Evolutionary conservation across 352 stramenopile species (phyloP), one percentile per base, ranked within the genome.

Genomic region (Globisporangium sylvaticum): DNA sequence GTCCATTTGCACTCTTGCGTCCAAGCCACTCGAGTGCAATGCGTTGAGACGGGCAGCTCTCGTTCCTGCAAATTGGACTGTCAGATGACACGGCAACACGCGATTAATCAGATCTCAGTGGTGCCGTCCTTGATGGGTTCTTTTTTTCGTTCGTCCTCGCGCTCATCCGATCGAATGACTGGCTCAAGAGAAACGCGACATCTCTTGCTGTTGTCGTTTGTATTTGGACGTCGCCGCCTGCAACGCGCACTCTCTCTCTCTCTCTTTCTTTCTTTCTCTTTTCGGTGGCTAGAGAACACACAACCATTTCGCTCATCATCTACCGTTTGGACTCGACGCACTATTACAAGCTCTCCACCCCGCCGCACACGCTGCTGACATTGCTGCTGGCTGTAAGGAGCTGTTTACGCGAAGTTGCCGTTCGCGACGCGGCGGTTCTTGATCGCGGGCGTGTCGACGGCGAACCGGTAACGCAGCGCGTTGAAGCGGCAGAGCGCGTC

Each of bases 401-500:
- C 18, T 50, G 42, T 50, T 22, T 85, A 91, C 10, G 81, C 77
- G 39, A 88, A 94, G 65, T 89, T 92, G 48, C 84, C 84, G 44
- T 94, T 94, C 18, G 72, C 79, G 8, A 87, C 81, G 54, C 86
- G 82, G 29, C 75, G 82, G 65, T 91, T 92, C 76, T 88, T 89
- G 62, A 79, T 66, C 20, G 63, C 62, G 1, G 73, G 61, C 34
- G 87, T 67, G 27, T 80, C 66, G 20, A 60, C 52, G 3, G 73
- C 79, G 53, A 92, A 84, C 63, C 79, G 80, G 20, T 83, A 68
- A 48, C 82, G 80, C 46, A 96, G 72, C 15, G 82, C 82, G 48
- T 93, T 91, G 80, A 89, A 96, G 65, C 87, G 81, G 44, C 83
- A 94, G n/a, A 91, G 65, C 31, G 84, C 88, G 70, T 96, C 87